Evolutionary conservation across 257 asterid genomes (phyloP).

Genomic region (Primulina huaijiensis): DNA sequence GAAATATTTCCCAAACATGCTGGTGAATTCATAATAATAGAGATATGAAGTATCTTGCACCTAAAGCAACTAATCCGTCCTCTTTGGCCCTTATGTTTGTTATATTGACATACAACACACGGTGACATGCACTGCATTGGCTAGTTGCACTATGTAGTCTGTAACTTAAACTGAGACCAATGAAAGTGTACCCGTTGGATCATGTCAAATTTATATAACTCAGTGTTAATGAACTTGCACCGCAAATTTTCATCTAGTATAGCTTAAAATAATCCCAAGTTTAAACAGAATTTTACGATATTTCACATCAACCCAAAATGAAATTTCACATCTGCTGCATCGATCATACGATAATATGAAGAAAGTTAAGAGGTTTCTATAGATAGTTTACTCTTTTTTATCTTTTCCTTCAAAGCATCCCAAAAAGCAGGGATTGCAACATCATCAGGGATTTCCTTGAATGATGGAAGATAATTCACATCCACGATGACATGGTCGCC

Average conservation of each 20-base stretch:
- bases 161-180: not conserved
- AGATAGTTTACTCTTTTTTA: slow-evolving; percentile 31
- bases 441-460: slow-evolving; percentile 90
- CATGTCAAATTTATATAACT: not conserved
- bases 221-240: too few species aligned
- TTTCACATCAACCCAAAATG: not conserved
- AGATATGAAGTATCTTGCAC: too few species aligned
- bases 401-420: slow-evolving; percentile 83
- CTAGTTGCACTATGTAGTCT: not conserved
- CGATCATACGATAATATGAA: not conserved
- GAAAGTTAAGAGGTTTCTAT: slow-evolving; percentile 22
- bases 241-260: too few species aligned
- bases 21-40: not conserved
- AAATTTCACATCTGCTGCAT: slow-evolving; percentile 13
- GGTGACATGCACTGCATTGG: not conserved
- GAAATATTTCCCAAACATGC: not conserved
- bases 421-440: slow-evolving; percentile 87
- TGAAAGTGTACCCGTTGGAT: not conserved
- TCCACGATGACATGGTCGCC: slow-evolving; percentile 97
- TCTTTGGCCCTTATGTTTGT: not conserved
- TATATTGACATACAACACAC: not conserved
- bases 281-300: not conserved
- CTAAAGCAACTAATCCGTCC: too few species aligned
- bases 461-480: slow-evolving; percentile 91
- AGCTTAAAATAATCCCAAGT: too few species aligned